Percentiles rank a stretch among this genome's conserved stretches.
Conservation (phyloP, 371 early-diverging fungal genomes). For the Ordospora pajunii region DNA sequence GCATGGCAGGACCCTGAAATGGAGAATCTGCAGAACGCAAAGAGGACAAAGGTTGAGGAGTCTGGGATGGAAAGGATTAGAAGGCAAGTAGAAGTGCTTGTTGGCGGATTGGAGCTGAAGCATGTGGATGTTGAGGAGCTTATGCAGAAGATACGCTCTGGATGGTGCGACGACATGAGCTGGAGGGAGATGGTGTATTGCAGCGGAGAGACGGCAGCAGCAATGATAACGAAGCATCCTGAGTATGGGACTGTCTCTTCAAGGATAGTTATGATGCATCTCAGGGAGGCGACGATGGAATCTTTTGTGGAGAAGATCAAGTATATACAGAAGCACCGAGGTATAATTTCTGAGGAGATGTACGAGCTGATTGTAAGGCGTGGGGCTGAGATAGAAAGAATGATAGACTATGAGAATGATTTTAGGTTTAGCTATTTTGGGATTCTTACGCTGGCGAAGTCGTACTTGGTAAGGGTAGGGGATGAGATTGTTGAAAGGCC, state of each 20-base stretch:
- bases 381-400: conserved; percentile 72
- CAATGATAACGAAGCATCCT: conserved; percentile 74
- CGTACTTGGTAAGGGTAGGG: conserved; percentile 75
- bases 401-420: conserved; percentile 85
- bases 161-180: conserved; percentile 38
- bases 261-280: conserved; percentile 84
- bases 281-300: conserved; percentile 86
- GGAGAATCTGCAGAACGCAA: conserved; percentile 15
- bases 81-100: background rate
- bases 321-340: conserved; percentile 71
- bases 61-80: background rate
- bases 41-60: background rate
- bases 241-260: conserved; percentile 91
- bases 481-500: conserved; percentile 82
- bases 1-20: background rate
- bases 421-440: conserved; percentile 93
- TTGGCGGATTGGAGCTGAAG: background rate
- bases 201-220: conserved; percentile 44
- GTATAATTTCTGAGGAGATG: conserved; percentile 73
- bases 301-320: conserved; percentile 77
- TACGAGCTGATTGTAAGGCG: conserved; percentile 68
- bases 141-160: conserved; percentile 26
- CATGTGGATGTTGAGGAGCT: conserved; percentile 7
- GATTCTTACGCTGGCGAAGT: conserved; percentile 89
- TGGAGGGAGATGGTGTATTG: conserved; percentile 6